Percentiles rank a stretch among this genome's conserved stretches.
phyloP scores from a whole-genome alignment of 495 filamentous ascomycete genomes.

The Xylaria sp. region DNA sequence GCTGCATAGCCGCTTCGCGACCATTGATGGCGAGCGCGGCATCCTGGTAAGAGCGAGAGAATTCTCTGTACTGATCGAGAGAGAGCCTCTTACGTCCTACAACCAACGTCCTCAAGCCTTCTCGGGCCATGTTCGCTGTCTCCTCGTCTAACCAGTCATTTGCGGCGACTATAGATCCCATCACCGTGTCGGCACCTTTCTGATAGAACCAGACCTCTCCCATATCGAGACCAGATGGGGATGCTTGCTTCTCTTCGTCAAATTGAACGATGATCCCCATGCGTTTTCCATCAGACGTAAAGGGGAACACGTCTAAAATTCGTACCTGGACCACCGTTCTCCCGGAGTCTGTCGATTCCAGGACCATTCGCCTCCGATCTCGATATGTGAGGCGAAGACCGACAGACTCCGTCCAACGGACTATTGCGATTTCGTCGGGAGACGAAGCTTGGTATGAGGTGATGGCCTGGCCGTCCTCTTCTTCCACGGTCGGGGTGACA shows the following conservation, averaged over 20 bases:
- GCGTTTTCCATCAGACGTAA: constrained; percentile 95
- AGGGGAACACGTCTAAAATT: constrained; percentile 94
- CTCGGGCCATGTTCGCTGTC: constrained; percentile 97
- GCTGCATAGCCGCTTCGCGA: constrained; percentile 81
- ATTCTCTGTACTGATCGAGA: constrained; percentile 76
- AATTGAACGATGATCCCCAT: constrained; percentile 99
- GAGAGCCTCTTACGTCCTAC: constrained; percentile 87
- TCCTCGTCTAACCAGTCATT: constrained; percentile 99
- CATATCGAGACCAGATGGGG: constrained; percentile 48
- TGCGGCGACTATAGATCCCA: constrained; percentile 88
- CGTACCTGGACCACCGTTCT: constrained; percentile 82
- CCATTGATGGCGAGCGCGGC: constrained; percentile 80
- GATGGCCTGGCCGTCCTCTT: constrained; percentile 75
- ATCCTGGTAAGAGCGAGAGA: constrained; percentile 74
- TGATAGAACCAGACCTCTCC: constrained; percentile 98
- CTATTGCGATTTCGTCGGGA: constrained; percentile 98
- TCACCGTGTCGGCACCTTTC: constrained; percentile 97
- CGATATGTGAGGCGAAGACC: constrained; percentile 85
- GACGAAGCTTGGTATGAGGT: constrained; percentile 96
- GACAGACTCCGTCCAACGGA: constrained; percentile 92
- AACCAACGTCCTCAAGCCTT: constrained; percentile 93
- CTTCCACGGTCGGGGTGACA: constrained; percentile 89
- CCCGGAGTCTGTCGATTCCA: constrained; percentile 81
- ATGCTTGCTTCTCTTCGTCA: constrained; percentile 55
- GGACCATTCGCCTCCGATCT: constrained; percentile 81